A percentile compares a stretch with the other conserved stretches of the same genome.
These are phyloP conservation scores for Candida pseudoglaebosa DNA, from an alignment of 805 yeast genomes.

Conservation along the genomic window DNA sequence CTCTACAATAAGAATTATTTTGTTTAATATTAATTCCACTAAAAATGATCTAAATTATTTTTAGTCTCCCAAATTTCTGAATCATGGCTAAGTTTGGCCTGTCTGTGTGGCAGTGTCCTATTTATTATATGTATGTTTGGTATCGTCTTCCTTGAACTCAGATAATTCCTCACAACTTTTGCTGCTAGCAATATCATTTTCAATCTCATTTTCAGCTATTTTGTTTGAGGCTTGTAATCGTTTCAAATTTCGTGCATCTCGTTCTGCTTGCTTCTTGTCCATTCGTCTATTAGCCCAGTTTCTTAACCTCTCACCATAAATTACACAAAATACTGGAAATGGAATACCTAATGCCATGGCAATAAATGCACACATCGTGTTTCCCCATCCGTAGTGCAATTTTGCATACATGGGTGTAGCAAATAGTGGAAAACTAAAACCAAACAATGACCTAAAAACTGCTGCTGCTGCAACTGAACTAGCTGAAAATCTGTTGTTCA, in stretches of 20 bases:
- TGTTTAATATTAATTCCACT: too few species aligned
- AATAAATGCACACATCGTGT: constrained; percentile 56
- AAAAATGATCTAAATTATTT: too few species aligned
- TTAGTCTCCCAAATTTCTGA: too few species aligned
- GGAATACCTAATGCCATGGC: constrained; percentile 62
- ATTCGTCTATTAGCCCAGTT: constrained; percentile 53
- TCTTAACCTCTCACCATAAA: constrained; percentile 55
- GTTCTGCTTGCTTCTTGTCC: constrained; percentile 42
- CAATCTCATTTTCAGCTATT: constrained; percentile 1
- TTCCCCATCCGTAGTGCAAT: constrained; percentile 70
- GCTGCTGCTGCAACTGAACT: constrained; percentile 69
- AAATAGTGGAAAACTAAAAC: constrained; percentile 66
- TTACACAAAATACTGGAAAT: constrained; percentile 55
- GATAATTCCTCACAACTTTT: background rate
- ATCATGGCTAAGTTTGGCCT: too few species aligned
- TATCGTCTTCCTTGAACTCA: background rate
- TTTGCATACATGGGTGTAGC: constrained; percentile 53
- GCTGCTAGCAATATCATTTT: background rate
- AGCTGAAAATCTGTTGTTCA: constrained; percentile 65
- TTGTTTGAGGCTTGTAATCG: constrained; percentile 22
- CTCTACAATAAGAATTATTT: too few species aligned
- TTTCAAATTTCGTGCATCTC: constrained; percentile 41
- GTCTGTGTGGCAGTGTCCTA: too few species aligned
- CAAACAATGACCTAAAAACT: constrained; percentile 61
- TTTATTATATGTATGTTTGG: too few species aligned